Evolutionary conservation across 352 stramenopile species (phyloP), one percentile per base, ranked within the genome.

Genomic region (Phytophthora uliginosa): DNA sequence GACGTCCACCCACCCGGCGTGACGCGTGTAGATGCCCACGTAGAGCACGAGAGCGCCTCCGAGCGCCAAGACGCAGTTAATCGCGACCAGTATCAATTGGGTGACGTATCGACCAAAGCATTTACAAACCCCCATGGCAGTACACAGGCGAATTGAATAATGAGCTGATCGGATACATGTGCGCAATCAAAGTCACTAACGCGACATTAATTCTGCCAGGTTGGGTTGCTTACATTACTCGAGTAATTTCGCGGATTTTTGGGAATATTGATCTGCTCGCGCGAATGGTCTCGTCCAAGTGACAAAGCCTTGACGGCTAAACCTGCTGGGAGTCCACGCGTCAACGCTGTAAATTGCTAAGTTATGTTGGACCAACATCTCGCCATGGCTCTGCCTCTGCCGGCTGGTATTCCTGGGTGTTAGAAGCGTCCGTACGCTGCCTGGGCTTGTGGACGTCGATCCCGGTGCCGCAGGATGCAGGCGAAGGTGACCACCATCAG

Each of bases 51-150:
- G 63, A 18, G 82, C 72, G 34, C 84, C 86, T 60, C 83, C 86
- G 4, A 80, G 59, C 20, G 87, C 82, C 54, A 93, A 68, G 17
- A 90, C 52, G 59, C 76, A 76, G 69, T 93, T 93, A 76, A 92
- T 81, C 36, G 63, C 69, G 45, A 92, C 59, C 64, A 93, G 67
- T n/a, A 89, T 67, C 15, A 90, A 48, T 53, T 77, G 69, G 59
- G 71, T 74, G 9, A 47, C 34, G 45, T 60, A 79, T 63, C 60
- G 74, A 7, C 66, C 45, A 18, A 79, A 22, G 31, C 61, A 81
- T 28, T 8, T 34, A 40, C 56, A 71, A 22, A 74, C 13, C 1
- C 63, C 66, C 77, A 82, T 80, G 51, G 31, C 24, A 12, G 36
- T 36, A 15, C 20, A 36, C 6, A 4, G 22, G 51, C 40, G 42